Conservation (phyloP, 192 early-diverging fungal genomes). For the Helicostylum pulchrum region DNA sequence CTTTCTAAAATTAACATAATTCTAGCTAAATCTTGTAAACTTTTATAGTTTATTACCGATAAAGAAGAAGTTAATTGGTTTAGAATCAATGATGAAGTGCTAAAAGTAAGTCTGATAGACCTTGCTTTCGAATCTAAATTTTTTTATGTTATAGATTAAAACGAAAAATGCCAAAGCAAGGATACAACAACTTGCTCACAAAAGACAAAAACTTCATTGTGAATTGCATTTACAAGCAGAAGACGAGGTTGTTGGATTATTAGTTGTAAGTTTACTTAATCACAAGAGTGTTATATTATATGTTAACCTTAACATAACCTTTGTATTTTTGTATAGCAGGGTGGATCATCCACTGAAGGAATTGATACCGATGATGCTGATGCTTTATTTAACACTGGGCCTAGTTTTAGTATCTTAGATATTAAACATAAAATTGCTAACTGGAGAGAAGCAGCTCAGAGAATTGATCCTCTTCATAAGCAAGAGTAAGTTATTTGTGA, state of each 20-base stretch:
- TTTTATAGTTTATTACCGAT: too few species aligned
- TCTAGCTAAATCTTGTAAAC: too few species aligned
- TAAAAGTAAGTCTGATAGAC: too few species aligned
- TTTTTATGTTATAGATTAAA: neutral
- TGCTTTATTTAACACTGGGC: too few species aligned
- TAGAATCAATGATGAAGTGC: too few species aligned
- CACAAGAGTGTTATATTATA: neutral
- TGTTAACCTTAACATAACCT: neutral
- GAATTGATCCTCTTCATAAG: constrained; percentile 6
- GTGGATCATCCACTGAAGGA: neutral
- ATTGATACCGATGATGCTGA: neutral
- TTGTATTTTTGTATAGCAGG: neutral
- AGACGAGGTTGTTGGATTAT: neutral
- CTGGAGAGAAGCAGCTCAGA: constrained; percentile 5
- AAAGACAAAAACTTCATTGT: constrained; percentile 1
- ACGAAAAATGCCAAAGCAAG: neutral
- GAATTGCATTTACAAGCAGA: neutral
- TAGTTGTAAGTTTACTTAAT: constrained; percentile 9
- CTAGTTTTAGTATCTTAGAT: neutral
- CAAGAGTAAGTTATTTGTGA: constrained; percentile 12
- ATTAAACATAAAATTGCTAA: neutral
- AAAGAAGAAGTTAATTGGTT: too few species aligned
- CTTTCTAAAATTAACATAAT: too few species aligned
- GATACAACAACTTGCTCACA: neutral
- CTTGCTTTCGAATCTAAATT: neutral